Percentiles rank a stretch among this genome's conserved stretches.
Evolutionary conservation across 805 yeast genomes (phyloP).

Genomic region (Candida vaughaniae): DNA sequence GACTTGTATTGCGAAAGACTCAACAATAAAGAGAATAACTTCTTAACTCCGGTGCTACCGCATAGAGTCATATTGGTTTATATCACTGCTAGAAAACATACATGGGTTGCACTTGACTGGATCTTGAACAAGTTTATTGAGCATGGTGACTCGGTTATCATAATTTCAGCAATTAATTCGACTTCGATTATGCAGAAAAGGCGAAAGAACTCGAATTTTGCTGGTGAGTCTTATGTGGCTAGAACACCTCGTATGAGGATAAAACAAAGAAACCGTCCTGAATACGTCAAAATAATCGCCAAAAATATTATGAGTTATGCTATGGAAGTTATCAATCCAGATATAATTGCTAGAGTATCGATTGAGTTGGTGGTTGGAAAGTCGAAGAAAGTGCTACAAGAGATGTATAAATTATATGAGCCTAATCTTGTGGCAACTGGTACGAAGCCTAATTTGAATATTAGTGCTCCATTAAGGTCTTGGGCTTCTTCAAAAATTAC

Average conservation of each 20-base stretch:
- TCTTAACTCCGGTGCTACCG: conserved; percentile 41
- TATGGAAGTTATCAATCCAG: conserved; percentile 45
- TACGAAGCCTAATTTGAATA: conserved; percentile 39
- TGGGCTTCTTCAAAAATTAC: conserved; percentile 64
- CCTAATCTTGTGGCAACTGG: conserved; percentile 60
- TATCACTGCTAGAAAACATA: conserved; percentile 68
- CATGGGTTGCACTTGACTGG: conserved; percentile 85
- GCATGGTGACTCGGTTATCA: conserved; percentile 65
- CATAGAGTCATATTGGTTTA: conserved; percentile 60
- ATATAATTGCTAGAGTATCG: conserved; percentile 48
- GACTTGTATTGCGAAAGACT: conserved; percentile 41
- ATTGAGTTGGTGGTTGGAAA: conserved; percentile 62
- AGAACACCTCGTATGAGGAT: conserved; percentile 31
- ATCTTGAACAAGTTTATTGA: conserved; percentile 51
- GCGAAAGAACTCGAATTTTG: conserved; percentile 9
- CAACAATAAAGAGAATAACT: conserved; percentile 15
- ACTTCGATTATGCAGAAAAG: conserved; percentile 8
- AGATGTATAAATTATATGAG: conserved; percentile 58
- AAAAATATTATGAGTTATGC: conserved; percentile 54
- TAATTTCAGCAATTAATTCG: conserved; percentile 52
- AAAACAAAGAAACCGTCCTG: conserved; percentile 44
- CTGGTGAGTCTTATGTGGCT: conserved; percentile 16
- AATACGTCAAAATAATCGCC: conserved; percentile 44
- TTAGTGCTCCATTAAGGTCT: conserved; percentile 52
- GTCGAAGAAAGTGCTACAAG: conserved; percentile 55